phyloP scores from a whole-genome alignment of 2,329 filamentous ascomycete genomes.

The Botrytis fabae region DNA sequence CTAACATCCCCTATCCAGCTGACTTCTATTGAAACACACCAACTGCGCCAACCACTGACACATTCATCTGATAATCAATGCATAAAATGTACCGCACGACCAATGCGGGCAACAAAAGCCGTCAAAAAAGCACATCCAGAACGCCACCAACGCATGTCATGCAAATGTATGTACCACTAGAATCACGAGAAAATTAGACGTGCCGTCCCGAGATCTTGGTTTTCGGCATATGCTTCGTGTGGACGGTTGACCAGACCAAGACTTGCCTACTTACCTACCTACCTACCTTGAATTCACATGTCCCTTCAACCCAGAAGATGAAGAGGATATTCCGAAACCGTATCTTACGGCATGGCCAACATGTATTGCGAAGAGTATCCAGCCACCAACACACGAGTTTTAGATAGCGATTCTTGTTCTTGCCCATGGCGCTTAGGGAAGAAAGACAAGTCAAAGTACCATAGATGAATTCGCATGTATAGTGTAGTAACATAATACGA shows the following conservation, averaged over 20 bases:
- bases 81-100: background rate
- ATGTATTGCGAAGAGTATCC: background rate
- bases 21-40: background rate
- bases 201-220: constrained; percentile 23
- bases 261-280: background rate
- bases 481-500: background rate
- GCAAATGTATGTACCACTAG: constrained; percentile 1
- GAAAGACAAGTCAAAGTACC: background rate
- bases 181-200: constrained; percentile 5
- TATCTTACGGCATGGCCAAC: constrained; percentile 1
- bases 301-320: background rate
- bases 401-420: background rate
- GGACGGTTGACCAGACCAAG: background rate
- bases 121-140: background rate
- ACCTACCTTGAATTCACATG: background rate
- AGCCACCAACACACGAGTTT: constrained; percentile 1
- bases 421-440: background rate
- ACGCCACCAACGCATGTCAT: constrained; percentile 19
- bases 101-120: background rate
- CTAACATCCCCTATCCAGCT: background rate
- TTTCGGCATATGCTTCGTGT: constrained; percentile 19
- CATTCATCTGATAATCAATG: constrained; percentile 6
- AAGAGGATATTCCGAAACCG: background rate
- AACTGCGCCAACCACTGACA: background rate
- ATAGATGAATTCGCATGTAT: background rate